Base-by-base conservation (phyloP, 1,139 yeast species). In the Lodderomyces parapsilosis region DNA sequence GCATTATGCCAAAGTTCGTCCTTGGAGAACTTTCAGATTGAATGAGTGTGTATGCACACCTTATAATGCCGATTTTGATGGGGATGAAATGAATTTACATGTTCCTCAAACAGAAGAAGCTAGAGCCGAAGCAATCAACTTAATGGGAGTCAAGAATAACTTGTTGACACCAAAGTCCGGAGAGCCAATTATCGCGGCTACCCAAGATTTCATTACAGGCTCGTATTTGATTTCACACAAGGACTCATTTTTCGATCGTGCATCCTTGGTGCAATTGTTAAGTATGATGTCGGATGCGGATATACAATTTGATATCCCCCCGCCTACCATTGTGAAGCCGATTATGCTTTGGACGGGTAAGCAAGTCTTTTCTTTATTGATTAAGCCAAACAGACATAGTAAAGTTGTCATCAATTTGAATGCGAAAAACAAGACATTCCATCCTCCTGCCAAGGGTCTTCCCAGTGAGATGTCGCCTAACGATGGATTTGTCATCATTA, bases 31-130 rank as follows among this genome's bases (percentile, higher is more conserved):
- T 1, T 88, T 94, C 70, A 76, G 99, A 54, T 77, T 94, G 55
- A 94, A 94, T 60, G 99, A 94, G 66, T 94, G 99, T 85, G 99
- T 93, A 13, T 94, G 99, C 73, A 93, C 99, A 0, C 99, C 99
- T 1, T 94, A 93, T 68, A 94, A 94, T 65, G 99, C 99, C 35
- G 99, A 94, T 78, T 94, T 94, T 60, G 99, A 94, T 66, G 99
- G 99, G 65, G 99, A 94, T 67, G 99, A 94, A 67, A 94, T 94
- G 99, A 94, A 94, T 64, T 74, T 94, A 60, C 99, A 94, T 60
- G 99, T 94, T 36, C 99, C 99, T 2, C 99, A 94, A 67, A 93
- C 99, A 0, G 99, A 94, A 65, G 99, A 94, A 65, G 99, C 99
- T 1, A 76, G 99, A 54, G 96, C 99, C 0, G 99, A 94, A 66